These are phyloP conservation scores for Trichosanthes cucumerina DNA, from an alignment of 306 rosid species.

Conservation along the genomic window DNA sequence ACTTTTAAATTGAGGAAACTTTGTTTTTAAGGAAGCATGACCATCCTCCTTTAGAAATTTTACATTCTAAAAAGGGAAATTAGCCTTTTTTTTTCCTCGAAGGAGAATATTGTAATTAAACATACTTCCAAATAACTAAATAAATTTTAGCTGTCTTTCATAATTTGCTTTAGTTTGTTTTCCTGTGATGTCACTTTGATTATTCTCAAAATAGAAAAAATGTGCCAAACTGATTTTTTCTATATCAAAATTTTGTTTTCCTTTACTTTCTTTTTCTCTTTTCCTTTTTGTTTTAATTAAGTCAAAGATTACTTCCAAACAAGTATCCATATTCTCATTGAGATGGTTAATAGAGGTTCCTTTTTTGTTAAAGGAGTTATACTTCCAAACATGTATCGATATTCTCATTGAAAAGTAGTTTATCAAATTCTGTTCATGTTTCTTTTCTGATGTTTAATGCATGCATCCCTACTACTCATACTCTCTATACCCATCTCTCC, in stretches of 20 bases:
- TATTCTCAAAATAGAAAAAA: neutral
- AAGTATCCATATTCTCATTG: neutral
- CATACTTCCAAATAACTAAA: neutral
- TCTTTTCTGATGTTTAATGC: too few species aligned
- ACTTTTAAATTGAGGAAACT: neutral
- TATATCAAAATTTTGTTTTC: neutral
- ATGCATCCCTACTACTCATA: too few species aligned
- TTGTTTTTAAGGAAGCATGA: neutral
- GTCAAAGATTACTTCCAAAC: neutral
- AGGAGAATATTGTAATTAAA: neutral
- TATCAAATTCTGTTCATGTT: too few species aligned
- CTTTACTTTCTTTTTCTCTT: neutral
- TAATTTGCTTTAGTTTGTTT: neutral
- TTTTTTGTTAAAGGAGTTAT: too few species aligned
- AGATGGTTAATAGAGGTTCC: too few species aligned
- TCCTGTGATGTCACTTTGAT: neutral
- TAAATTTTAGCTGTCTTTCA: neutral
- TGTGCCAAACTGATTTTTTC: neutral
- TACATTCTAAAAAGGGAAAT: neutral
- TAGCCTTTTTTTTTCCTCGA: neutral
- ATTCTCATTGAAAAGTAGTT: too few species aligned
- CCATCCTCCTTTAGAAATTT: neutral
- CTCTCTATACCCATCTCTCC: too few species aligned
- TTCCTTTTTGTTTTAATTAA: neutral
- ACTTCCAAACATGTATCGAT: too few species aligned